A percentile compares a stretch with the other conserved stretches of the same genome.
Conservation (phyloP, 257 asterid species). For the Eucommia ulmoides region DNA sequence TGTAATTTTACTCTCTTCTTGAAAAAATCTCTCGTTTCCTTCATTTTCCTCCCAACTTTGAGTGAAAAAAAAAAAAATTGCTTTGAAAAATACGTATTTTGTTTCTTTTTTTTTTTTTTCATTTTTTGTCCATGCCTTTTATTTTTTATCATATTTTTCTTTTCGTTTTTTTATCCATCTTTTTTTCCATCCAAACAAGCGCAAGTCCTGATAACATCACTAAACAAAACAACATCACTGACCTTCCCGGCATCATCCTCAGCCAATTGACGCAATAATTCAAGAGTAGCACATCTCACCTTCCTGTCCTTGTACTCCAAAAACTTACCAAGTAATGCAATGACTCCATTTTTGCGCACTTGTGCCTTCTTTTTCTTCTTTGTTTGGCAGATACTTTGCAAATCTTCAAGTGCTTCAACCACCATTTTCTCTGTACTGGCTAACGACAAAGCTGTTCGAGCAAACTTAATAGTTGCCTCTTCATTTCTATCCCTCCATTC, state of each 20-base stretch:
- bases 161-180: too few relatives aligned
- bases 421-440: conserved; percentile 56
- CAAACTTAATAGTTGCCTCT: conserved; percentile 58
- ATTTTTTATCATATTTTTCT: too few relatives aligned
- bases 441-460: conserved; percentile 54
- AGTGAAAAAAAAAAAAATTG: too few relatives aligned
- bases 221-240: background rate
- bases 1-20: too few relatives aligned
- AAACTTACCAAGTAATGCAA: conserved; percentile 44
- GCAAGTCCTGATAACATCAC: background rate
- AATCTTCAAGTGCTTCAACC: conserved; percentile 62
- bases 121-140: too few relatives aligned
- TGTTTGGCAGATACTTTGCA: conserved; percentile 31
- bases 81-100: too few relatives aligned
- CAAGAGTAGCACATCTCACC: conserved; percentile 30
- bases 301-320: conserved; percentile 46
- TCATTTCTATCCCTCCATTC: conserved; percentile 81
- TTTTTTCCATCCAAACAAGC: too few relatives aligned
- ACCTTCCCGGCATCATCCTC: conserved; percentile 48
- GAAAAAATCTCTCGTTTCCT: too few relatives aligned
- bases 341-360: conserved; percentile 42
- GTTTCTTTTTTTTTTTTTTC: too few relatives aligned
- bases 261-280: conserved; percentile 40
- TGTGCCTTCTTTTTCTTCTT: conserved; percentile 44
- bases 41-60: too few relatives aligned